Evolutionary conservation across 1,284 basidiomycete species (phyloP), one percentile per base, ranked within the genome.

Genomic region (Cerrena zonata): DNA sequence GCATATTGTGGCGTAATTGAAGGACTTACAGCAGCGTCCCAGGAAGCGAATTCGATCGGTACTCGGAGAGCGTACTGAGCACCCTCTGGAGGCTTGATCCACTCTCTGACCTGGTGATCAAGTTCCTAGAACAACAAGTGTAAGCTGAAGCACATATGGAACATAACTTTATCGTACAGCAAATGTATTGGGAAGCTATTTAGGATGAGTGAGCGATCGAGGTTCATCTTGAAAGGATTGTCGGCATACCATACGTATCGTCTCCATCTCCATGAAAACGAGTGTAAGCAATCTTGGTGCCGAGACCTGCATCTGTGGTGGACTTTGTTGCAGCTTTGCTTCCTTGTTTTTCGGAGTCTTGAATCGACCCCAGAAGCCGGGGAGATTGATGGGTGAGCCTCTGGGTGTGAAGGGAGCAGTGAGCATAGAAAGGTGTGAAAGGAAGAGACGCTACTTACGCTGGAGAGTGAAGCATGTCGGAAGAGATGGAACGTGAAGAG

Each of bases 261-360:
- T 90, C 69, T 91, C 89, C 83, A 89, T 87, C 40, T 90, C 88
- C 48, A 73, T 83, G 65, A 82, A 88, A n/a, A 79, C 82, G 53
- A 91, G 78, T 48, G 89, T 91, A 58, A 91, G 75, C 54, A 89
- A 78, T 53, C 85, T 79, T 56, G 84, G 84, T 47, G 85, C 70
- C 24, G 81, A 73, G 56, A 88, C 72, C 2, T 83, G 77, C 76
- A 84, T 81, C 25, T 77, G 77, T 1, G 72, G 59, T 25, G 54
- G 58, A n/a, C n/a, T n/a, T 45, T 77, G 72, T 53, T 67, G 71
- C 47, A 77, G 69, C 15, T 83, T 78, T 53, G 68, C 68, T 54
- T 86, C 80, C 68, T 81, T 83, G 52, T 58, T 56, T 59, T 70
- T 75, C 19, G 64, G 59, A 37, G 62, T 65, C 67, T 80, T 85